Percentiles rank a stretch among this genome's conserved stretches.
phyloP scores from a whole-genome alignment of 495 filamentous ascomycete genomes.

The Jackrogersella multiformis region DNA sequence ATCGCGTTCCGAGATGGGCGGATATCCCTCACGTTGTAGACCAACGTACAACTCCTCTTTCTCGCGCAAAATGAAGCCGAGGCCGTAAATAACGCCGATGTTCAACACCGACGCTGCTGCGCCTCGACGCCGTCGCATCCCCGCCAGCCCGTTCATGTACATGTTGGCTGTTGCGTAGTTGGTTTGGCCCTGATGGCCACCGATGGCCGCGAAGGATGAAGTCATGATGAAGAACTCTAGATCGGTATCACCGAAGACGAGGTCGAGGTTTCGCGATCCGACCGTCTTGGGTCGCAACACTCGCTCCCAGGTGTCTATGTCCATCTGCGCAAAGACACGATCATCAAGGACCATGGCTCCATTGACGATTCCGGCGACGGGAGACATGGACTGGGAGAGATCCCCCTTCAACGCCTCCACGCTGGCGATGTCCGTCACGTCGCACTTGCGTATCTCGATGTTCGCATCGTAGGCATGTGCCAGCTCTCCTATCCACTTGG shows the following conservation, averaged over 20 bases:
- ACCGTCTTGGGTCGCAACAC: conserved; percentile 57
- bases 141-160: conserved; percentile 61
- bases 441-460: conserved; percentile 48
- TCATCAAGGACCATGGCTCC: conserved; percentile 66
- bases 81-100: conserved; percentile 66
- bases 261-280: conserved; percentile 54
- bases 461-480: conserved; percentile 39
- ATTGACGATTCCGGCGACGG: conserved; percentile 60
- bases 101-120: conserved; percentile 58
- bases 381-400: conserved; percentile 42
- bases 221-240: conserved; percentile 63
- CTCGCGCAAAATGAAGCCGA: conserved; percentile 64
- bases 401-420: conserved; percentile 45
- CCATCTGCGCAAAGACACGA: conserved; percentile 58
- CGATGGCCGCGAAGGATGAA: conserved; percentile 57
- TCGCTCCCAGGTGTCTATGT: conserved; percentile 48
- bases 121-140: conserved; percentile 45
- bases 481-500: conserved; percentile 58
- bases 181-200: conserved; percentile 59
- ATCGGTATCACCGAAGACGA: conserved; percentile 42
- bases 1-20: conserved; percentile 66
- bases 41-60: conserved; percentile 53
- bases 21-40: conserved; percentile 57
- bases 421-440: conserved; percentile 46
- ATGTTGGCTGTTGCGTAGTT: conserved; percentile 68